Conservation (phyloP, 2,329 filamentous ascomycete species). For the Epichloe sp. region DNA sequence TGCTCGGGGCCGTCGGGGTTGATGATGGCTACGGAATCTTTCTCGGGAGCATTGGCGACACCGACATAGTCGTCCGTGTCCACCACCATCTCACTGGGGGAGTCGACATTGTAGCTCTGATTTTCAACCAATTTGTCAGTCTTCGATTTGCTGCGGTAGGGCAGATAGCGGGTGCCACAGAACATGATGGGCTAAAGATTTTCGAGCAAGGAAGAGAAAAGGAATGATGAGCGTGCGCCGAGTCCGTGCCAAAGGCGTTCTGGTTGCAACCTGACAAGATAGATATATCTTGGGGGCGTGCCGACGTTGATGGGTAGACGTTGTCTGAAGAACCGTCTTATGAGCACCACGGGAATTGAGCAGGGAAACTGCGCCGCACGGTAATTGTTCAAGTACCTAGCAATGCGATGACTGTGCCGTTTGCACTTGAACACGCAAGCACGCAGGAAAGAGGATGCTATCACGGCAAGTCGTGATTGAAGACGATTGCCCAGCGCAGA, state of each 20-base stretch:
- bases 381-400: background rate
- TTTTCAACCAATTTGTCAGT: conserved; percentile 14
- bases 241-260: background rate
- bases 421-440: background rate
- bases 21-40: conserved; percentile 40
- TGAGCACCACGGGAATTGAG: background rate
- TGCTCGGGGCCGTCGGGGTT: conserved; percentile 37
- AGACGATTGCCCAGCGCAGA: background rate
- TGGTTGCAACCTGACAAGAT: background rate
- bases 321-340: background rate
- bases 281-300: background rate
- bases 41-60: conserved; percentile 34
- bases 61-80: conserved; percentile 42
- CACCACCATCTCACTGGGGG: conserved; percentile 41
- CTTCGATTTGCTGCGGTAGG: conserved; percentile 7
- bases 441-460: background rate
- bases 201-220: conserved; percentile 5
- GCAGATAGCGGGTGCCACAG: conserved; percentile 10
- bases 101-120: conserved; percentile 41
- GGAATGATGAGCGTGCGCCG: conserved; percentile 4
- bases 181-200: conserved; percentile 9
- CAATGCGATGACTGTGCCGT: background rate
- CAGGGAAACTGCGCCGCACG: background rate
- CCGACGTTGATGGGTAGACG: background rate
- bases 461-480: background rate